phyloP scores from a whole-genome alignment of 371 early-diverging fungal genomes.

The Chytridium lagenaria region DNA sequence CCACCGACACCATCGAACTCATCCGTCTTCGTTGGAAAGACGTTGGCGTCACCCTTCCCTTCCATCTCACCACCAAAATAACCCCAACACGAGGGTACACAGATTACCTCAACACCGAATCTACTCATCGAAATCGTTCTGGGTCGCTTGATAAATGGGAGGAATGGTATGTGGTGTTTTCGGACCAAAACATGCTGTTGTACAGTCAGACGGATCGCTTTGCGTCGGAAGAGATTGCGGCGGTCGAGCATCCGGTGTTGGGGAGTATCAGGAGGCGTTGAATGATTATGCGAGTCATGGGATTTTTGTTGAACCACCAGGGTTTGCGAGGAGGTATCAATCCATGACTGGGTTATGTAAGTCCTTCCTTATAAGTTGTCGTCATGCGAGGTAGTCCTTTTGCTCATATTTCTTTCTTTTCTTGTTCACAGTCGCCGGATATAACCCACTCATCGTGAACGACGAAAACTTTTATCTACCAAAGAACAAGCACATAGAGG shows the following conservation, averaged over 20 bases:
- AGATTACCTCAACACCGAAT: background rate
- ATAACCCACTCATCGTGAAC: background rate
- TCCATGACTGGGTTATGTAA: background rate
- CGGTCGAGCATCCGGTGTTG: constrained; percentile 27
- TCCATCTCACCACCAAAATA: background rate
- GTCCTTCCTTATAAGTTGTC: too few relatives aligned
- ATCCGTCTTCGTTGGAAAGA: background rate
- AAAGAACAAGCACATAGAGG: constrained; percentile 27
- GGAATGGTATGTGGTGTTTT: constrained; percentile 35
- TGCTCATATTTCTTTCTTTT: background rate
- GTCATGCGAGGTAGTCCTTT: too few relatives aligned
- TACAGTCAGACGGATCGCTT: constrained; percentile 8
- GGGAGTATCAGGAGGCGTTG: constrained; percentile 19
- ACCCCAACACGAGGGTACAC: background rate
- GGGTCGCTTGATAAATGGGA: background rate
- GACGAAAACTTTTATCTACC: constrained; percentile 33
- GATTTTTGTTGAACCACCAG: background rate
- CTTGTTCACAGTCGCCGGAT: background rate
- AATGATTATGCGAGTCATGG: constrained; percentile 13
- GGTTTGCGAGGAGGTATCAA: background rate
- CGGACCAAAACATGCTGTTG: constrained; percentile 23
- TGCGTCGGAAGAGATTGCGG: constrained; percentile 26
- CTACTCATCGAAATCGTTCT: background rate
- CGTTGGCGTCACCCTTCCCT: background rate
- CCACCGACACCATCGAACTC: background rate